Percentiles rank a stretch among this genome's conserved stretches.
These are phyloP conservation scores for Marasmius fiardii DNA, from an alignment of 1,284 basidiomycete species.

Conservation along the genomic window DNA sequence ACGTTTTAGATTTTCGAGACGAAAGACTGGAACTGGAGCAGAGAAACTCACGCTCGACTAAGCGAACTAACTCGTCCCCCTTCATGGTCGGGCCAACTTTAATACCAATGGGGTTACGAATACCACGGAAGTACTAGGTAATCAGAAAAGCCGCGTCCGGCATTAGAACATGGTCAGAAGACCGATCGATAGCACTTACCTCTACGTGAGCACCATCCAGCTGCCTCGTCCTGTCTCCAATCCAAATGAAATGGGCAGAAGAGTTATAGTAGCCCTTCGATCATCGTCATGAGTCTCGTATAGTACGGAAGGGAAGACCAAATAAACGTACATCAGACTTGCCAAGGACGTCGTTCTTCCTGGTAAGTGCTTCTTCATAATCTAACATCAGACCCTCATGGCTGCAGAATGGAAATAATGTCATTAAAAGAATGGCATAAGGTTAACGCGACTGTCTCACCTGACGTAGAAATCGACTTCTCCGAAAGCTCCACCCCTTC, in stretches of 20 bases:
- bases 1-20: not conserved
- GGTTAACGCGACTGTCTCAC: conserved; percentile 34
- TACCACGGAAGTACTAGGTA: conserved; percentile 83
- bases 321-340: not conserved
- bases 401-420: conserved; percentile 34
- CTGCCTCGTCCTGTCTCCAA: conserved; percentile 95
- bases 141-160: not conserved
- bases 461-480: conserved; percentile 95
- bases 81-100: conserved; percentile 93
- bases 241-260: conserved; percentile 94
- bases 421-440: conserved; percentile 3
- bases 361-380: conserved; percentile 92
- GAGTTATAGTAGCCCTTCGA: conserved; percentile 76
- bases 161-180: not conserved
- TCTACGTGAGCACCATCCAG: conserved; percentile 89
- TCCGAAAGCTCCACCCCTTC: conserved; percentile 73
- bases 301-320: not conserved
- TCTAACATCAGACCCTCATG: conserved; percentile 94
- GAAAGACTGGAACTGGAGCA: not conserved
- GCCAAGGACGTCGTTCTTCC: conserved; percentile 44
- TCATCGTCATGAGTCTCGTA: not conserved
- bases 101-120: conserved; percentile 95
- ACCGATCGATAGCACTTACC: not conserved
- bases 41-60: conserved; percentile 74
- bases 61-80: conserved; percentile 73